Percentiles rank a stretch among this genome's conserved stretches.
phyloP scores from a whole-genome alignment of 2,329 filamentous ascomycete genomes.

The Amylocarpus encephaloides region DNA sequence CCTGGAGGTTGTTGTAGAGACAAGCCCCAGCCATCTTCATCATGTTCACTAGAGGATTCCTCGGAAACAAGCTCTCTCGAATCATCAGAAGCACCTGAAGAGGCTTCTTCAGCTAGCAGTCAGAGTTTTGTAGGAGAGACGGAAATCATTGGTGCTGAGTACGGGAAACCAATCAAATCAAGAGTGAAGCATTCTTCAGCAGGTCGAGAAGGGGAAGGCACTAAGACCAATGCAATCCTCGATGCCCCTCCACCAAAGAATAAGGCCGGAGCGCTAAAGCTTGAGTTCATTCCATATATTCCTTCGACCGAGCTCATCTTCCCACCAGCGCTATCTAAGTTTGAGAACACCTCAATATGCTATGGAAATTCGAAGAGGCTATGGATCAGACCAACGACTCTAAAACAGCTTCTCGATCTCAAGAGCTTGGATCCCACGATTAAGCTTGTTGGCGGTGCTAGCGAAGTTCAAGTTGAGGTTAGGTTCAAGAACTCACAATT shows the following conservation, averaged over 20 bases:
- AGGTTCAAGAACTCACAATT: constrained; percentile 94
- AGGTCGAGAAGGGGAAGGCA: constrained; percentile 10
- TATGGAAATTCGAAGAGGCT: constrained; percentile 90
- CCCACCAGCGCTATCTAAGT: constrained; percentile 72
- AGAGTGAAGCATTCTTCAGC: constrained; percentile 6
- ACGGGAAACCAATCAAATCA: constrained; percentile 22
- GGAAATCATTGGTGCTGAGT: constrained; percentile 11
- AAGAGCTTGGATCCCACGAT: constrained; percentile 75
- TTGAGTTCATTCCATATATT: constrained; percentile 74
- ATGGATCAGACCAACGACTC: constrained; percentile 81
- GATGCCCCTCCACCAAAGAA: constrained; percentile 12
- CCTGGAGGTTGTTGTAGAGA: constrained; percentile 62
- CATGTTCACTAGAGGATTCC: constrained; percentile 50
- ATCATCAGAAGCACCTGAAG: constrained; percentile 5
- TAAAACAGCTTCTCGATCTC: constrained; percentile 82
- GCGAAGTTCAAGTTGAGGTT: constrained; percentile 93
- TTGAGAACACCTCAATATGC: constrained; percentile 70
- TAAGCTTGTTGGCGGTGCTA: constrained; percentile 90
- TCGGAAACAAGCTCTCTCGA: constrained; percentile 3
- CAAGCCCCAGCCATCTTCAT: constrained; percentile 59
- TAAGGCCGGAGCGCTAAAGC: constrained; percentile 10
- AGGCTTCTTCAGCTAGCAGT: constrained; percentile 13
- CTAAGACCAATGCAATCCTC: constrained; percentile 11
- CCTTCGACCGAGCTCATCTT: constrained; percentile 92
- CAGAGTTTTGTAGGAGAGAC: constrained; percentile 10